Conservation (phyloP, 1,284 basidiomycete genomes). For the Austroboletus novae-zelandiae region DNA sequence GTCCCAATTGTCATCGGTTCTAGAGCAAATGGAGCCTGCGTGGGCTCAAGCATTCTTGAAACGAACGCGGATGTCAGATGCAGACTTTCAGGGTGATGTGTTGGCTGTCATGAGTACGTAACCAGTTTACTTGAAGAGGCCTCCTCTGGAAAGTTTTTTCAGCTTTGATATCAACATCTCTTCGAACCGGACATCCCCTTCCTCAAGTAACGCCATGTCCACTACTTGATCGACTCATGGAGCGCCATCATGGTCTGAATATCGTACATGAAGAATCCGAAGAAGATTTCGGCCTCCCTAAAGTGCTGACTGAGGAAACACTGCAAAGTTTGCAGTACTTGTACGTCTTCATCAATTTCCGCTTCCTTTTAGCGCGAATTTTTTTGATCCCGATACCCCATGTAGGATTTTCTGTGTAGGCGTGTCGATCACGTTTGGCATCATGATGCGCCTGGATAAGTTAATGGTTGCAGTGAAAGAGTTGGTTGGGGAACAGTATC, state of each 20-base stretch:
- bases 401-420: constrained; percentile 74
- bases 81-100: constrained; percentile 81
- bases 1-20: constrained; percentile 62
- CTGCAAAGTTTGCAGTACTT: constrained; percentile 69
- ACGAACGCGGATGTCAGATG: constrained; percentile 74
- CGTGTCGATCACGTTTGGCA: constrained; percentile 64
- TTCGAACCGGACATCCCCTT: constrained; percentile 73
- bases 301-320: constrained; percentile 61
- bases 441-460: constrained; percentile 65
- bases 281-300: constrained; percentile 67
- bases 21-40: constrained; percentile 62
- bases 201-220: constrained; percentile 88
- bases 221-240: constrained; percentile 72
- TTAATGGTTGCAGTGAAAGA: constrained; percentile 78
- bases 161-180: constrained; percentile 69
- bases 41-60: constrained; percentile 78
- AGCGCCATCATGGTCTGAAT: constrained; percentile 58
- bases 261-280: constrained; percentile 63
- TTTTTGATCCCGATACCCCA: not conserved
- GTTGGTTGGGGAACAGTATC: constrained; percentile 78
- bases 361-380: not conserved
- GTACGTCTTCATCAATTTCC: constrained; percentile 37
- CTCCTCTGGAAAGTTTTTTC: not conserved
- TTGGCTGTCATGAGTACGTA: constrained; percentile 73
- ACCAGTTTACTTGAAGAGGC: not conserved